Evolutionary conservation across 2,329 filamentous ascomycete species (phyloP).

Genomic region (Penicillium sp.): DNA sequence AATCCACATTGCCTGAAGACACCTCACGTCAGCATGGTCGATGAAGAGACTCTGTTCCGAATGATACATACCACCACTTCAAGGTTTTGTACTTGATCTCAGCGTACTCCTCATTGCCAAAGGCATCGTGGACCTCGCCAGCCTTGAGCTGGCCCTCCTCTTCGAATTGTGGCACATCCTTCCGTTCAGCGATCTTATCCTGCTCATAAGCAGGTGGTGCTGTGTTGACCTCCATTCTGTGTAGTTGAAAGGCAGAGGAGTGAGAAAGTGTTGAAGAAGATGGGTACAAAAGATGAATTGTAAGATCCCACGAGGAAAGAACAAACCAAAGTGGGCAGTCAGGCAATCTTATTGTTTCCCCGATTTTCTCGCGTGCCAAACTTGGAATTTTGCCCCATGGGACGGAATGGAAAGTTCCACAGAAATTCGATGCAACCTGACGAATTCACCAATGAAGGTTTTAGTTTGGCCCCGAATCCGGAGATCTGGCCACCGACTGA

Average conservation of each 20-base stretch:
- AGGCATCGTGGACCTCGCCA: slow-evolving; percentile 26
- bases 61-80: slow-evolving; percentile 25
- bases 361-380: not conserved
- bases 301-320: not conserved
- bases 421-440: slow-evolving; percentile 5
- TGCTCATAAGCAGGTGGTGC: slow-evolving; percentile 21
- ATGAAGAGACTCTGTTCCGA: not conserved
- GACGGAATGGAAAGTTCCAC: slow-evolving; percentile 4
- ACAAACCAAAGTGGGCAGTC: not conserved
- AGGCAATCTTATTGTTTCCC: slow-evolving; percentile 4
- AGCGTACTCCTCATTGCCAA: slow-evolving; percentile 28
- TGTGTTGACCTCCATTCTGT: slow-evolving; percentile 20
- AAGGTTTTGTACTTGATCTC: slow-evolving; percentile 31
- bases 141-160: slow-evolving; percentile 24
- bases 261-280: not conserved
- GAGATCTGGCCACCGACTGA: not conserved
- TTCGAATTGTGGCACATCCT: slow-evolving; percentile 13
- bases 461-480: slow-evolving; percentile 6
- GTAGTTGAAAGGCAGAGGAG: slow-evolving; percentile 4
- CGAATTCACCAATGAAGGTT: slow-evolving; percentile 3
- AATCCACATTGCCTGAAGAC: slow-evolving; percentile 25
- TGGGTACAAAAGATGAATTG: not conserved
- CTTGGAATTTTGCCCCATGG: slow-evolving; percentile 1
- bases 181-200: slow-evolving; percentile 24
- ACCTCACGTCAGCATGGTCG: not conserved